Evolutionary conservation across 2,329 filamentous ascomycete species (phyloP).

Genomic region (Reticulascus tulasneorum): DNA sequence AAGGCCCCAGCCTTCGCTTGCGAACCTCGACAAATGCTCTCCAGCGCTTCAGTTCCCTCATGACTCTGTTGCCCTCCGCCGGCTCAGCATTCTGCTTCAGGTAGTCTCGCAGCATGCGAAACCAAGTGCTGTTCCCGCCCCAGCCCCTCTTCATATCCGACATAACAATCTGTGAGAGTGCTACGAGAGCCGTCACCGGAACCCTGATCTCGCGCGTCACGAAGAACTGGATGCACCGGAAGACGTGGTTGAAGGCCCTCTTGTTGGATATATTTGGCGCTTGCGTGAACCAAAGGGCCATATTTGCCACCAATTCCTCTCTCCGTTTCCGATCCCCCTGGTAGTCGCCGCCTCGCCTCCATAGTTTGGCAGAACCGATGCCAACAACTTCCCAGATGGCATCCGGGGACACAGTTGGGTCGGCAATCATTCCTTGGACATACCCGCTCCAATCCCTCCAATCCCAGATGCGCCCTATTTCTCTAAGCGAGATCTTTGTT

Average conservation of each 20-base stretch:
- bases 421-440: conserved; percentile 27
- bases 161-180: conserved; percentile 22
- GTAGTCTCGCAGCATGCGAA: conserved; percentile 25
- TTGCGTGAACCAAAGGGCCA: conserved; percentile 25
- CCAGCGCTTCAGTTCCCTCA: conserved; percentile 17
- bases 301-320: conserved; percentile 23
- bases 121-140: conserved; percentile 24
- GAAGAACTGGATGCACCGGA: conserved; percentile 8
- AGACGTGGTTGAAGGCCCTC: conserved; percentile 1
- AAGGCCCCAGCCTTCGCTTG: too few species aligned
- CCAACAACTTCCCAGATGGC: conserved; percentile 25
- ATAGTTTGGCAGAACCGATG: conserved; percentile 4
- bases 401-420: conserved; percentile 18
- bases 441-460: conserved; percentile 30
- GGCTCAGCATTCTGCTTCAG: conserved; percentile 17
- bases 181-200: conserved; percentile 18
- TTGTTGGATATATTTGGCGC: conserved; percentile 17
- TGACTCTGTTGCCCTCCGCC: conserved; percentile 7
- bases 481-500: too few species aligned
- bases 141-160: conserved; percentile 29
- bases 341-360: not conserved
- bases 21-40: too few species aligned
- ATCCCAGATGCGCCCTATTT: conserved; percentile 21
- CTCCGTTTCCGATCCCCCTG: conserved; percentile 11
- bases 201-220: conserved; percentile 16